Percentiles rank a stretch among this genome's conserved stretches.
Evolutionary conservation across 352 stramenopile species (phyloP).

Genomic region (Globisporangium okanoganense): DNA sequence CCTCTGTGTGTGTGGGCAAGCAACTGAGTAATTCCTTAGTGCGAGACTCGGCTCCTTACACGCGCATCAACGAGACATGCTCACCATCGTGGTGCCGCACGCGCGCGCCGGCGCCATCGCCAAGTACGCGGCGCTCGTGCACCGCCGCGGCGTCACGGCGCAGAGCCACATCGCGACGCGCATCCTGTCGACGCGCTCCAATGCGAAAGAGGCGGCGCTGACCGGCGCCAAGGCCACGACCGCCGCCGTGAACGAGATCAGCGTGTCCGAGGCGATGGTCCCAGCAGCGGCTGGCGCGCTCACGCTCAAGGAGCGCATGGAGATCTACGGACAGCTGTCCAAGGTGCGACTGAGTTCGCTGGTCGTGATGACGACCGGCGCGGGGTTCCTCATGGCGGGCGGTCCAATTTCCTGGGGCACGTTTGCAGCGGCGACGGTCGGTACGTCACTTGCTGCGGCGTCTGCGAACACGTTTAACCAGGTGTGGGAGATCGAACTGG

Average conservation of each 20-base stretch:
- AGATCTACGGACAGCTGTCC: slow-evolving; percentile 89
- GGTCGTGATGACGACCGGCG: slow-evolving; percentile 95
- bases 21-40: not conserved
- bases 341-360: slow-evolving; percentile 94
- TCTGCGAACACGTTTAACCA: slow-evolving; percentile 98
- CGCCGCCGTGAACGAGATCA: slow-evolving; percentile 19
- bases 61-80: slow-evolving; percentile 11
- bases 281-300: slow-evolving; percentile 19
- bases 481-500: slow-evolving; percentile 93
- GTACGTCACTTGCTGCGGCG: slow-evolving; percentile 93
- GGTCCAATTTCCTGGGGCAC: slow-evolving; percentile 88
- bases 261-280: not conserved
- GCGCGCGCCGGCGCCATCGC: slow-evolving; percentile 4
- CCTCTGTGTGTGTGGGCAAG: not conserved
- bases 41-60: not conserved
- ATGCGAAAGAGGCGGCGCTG: slow-evolving; percentile 32
- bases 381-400: slow-evolving; percentile 96
- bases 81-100: slow-evolving; percentile 16
- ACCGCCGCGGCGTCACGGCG: not conserved
- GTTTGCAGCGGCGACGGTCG: slow-evolving; percentile 88
- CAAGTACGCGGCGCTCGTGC: slow-evolving; percentile 9
- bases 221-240: slow-evolving; percentile 30
- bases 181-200: slow-evolving; percentile 59
- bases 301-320: slow-evolving; percentile 56
- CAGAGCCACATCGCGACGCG: slow-evolving; percentile 23